Evolutionary conservation across 1,284 basidiomycete genomes (phyloP).

Genomic region (Melanopsichium pennsylvanicum): DNA sequence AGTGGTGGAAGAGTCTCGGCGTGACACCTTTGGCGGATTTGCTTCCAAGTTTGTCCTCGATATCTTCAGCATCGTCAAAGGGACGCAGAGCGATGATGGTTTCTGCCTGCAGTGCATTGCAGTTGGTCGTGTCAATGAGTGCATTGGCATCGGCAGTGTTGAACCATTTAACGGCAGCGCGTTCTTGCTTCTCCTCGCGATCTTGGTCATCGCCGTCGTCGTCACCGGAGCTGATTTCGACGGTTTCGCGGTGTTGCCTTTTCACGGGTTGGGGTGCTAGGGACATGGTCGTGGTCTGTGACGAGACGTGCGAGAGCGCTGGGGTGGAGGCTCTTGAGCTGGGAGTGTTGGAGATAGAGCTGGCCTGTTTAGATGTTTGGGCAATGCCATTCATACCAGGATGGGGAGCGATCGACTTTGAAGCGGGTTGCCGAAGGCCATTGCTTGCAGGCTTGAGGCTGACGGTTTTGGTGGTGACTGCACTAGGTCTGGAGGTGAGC

Average conservation of each 20-base stretch:
- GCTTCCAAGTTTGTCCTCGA: slow-evolving; percentile 69
- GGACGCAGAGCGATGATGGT: slow-evolving; percentile 83
- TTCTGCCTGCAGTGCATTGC: slow-evolving; percentile 80
- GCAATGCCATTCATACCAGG: slow-evolving; percentile 6
- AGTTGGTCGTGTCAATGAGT: slow-evolving; percentile 89
- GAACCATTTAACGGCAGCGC: slow-evolving; percentile 74
- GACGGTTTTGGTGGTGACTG: slow-evolving; percentile 35
- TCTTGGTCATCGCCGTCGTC: slow-evolving; percentile 51
- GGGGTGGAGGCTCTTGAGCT: slow-evolving; percentile 24
- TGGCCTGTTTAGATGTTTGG: slow-evolving; percentile 6
- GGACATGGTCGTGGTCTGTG: neutral
- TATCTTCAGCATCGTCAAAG: slow-evolving; percentile 78
- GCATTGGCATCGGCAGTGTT: slow-evolving; percentile 78
- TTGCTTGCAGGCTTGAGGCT: slow-evolving; percentile 22
- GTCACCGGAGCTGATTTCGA: slow-evolving; percentile 50
- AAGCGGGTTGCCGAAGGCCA: slow-evolving; percentile 8
- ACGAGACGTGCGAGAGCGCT: slow-evolving; percentile 10
- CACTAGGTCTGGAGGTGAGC: slow-evolving; percentile 15
- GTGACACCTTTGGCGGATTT: slow-evolving; percentile 94
- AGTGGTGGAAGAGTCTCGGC: slow-evolving; percentile 87
- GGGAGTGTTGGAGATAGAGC: slow-evolving; percentile 8
- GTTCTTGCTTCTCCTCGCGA: slow-evolving; percentile 48
- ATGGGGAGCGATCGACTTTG: no score
- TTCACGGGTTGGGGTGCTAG: slow-evolving; percentile 2
- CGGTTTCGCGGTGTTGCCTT: slow-evolving; percentile 9